Conservation (phyloP, 495 filamentous ascomycete genomes). For the Chaetomium fimeti region DNA sequence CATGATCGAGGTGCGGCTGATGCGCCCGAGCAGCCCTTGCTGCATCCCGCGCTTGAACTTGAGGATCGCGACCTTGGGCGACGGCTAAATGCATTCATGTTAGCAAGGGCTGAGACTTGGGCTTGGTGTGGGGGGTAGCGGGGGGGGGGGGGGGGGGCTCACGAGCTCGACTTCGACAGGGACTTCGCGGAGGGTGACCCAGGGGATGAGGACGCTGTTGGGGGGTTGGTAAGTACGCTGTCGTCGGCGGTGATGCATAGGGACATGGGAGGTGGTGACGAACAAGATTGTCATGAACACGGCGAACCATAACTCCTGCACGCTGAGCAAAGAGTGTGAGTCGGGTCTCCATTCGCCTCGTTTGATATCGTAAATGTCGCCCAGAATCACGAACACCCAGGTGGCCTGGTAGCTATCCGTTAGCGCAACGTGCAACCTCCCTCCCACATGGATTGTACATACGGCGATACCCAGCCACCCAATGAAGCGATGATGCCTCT, state of each 20-base stretch:
- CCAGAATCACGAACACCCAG: slow-evolving; percentile 45
- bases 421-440: not conserved
- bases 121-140: not conserved
- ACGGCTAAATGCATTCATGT: slow-evolving; percentile 34
- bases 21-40: slow-evolving; percentile 47
- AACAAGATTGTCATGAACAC: slow-evolving; percentile 49
- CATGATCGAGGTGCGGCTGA: slow-evolving; percentile 49
- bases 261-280: slow-evolving; percentile 16
- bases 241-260: too few species aligned
- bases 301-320: slow-evolving; percentile 48
- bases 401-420: slow-evolving; percentile 33
- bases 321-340: slow-evolving; percentile 40
- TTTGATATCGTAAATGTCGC: slow-evolving; percentile 44
- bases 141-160: slow-evolving; percentile 14
- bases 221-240: slow-evolving; percentile 24
- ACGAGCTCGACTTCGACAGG: slow-evolving; percentile 47
- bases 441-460: slow-evolving; percentile 18
- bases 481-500: slow-evolving; percentile 47
- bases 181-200: slow-evolving; percentile 46
- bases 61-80: slow-evolving; percentile 45
- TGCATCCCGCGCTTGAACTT: slow-evolving; percentile 47
- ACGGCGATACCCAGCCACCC: slow-evolving; percentile 47
- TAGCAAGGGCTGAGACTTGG: slow-evolving; percentile 14
- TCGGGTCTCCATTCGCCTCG: slow-evolving; percentile 38
- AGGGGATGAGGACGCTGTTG: slow-evolving; percentile 43